phyloP scores from a whole-genome alignment of 176 grass and related monocot genomes.

The Triticum timopheevii region DNA sequence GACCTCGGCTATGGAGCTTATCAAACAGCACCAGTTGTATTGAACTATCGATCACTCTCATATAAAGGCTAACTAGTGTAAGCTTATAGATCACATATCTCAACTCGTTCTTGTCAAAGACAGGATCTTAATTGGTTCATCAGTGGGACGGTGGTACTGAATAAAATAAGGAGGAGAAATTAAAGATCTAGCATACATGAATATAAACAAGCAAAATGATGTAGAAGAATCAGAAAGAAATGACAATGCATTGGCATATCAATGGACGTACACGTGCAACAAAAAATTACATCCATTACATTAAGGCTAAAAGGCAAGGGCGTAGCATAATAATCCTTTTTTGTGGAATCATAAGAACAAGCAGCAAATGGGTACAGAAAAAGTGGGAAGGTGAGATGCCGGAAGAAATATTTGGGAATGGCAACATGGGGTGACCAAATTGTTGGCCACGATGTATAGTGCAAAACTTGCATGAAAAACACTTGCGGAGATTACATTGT shows the following conservation, averaged over 20 bases:
- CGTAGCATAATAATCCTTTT: slow-evolving; percentile 11
- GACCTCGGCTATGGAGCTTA: background rate
- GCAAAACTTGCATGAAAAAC: background rate
- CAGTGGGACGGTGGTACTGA: background rate
- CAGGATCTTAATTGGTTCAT: background rate
- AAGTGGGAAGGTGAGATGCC: background rate
- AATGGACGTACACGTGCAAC: slow-evolving; percentile 8
- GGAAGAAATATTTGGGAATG: background rate
- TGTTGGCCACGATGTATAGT: background rate
- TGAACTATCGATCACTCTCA: background rate
- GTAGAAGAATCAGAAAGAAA: slow-evolving; percentile 23
- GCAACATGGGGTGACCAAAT: background rate
- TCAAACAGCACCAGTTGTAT: background rate
- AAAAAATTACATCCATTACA: slow-evolving; percentile 22
- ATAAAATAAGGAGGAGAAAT: background rate
- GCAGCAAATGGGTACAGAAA: background rate
- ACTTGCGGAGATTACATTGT: background rate
- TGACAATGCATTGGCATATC: background rate
- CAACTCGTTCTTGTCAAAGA: background rate
- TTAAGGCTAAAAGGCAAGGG: slow-evolving; percentile 19
- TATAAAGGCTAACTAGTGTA: background rate
- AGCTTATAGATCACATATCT: background rate
- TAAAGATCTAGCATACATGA: slow-evolving; percentile 1
- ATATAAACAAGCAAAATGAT: slow-evolving; percentile 8
- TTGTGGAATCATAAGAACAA: background rate